Base-by-base conservation (phyloP, 2,329 filamentous ascomycete genomes). In the Ophiognomonia clavigignenti-juglandacearum region DNA sequence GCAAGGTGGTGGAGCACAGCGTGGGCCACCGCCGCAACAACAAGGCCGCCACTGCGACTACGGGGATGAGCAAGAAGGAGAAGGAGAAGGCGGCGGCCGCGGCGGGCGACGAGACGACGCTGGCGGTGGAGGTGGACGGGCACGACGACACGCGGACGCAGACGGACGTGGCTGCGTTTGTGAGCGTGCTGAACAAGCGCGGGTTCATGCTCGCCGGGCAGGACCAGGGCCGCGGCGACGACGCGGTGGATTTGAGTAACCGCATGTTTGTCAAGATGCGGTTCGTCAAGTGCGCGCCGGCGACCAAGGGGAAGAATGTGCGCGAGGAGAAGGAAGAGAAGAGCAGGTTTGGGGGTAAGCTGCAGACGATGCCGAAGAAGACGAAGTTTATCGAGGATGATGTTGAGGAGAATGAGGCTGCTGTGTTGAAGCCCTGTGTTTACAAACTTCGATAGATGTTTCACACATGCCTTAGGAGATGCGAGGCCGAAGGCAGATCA, bases 211-310 rank as follows among this genome's bases (percentile, higher is more conserved):
- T 96, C 24, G 85, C 86, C 57, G 80, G 81, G 7, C 80, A 78
- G 57, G 77, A 71, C 24, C 85, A 86, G 57, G 80, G 80, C 8
- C 79, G 77, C 57, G 77, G 71, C 53, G 66, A 65, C 20, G 61
- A 65, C 39, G 80, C 84, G 0, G 75, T 95, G 9, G 90, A 98
- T 69, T 71, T 95, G 59, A 80, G 78, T 47, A 98, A 98, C 70
- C 95, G 86, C 70, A 98, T 98, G 93, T 98, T 98, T 71, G 92
- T 97, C 56, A 88, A 86, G 70, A 92, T 98, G 89, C 82, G 86
- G 58, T 98, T 98, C 66, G 74, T 91, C 58, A 98, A 97, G 71
- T 82, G 78, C n/a, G 82, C 81, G 18, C 71, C 81, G 37, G 86
- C 91, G 0, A 75, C 75, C 2, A 85, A 82, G 62, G 90, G 90